Percentiles rank a stretch among this genome's conserved stretches.
Conservation (phyloP, 2,329 filamentous ascomycete species). For the Colletotrichum sp. region DNA sequence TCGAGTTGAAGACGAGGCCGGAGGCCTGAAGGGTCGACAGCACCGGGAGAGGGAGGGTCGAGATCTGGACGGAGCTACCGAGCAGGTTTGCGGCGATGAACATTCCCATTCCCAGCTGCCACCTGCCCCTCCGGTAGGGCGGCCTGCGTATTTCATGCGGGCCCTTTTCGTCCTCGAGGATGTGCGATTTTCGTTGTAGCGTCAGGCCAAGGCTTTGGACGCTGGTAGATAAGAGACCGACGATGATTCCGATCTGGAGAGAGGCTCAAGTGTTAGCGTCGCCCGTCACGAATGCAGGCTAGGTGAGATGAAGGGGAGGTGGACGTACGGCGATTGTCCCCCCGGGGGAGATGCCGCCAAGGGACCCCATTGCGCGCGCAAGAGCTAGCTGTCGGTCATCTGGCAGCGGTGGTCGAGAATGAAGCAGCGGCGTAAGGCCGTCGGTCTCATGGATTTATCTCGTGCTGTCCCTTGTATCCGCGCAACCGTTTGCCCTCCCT, state of each 20-base stretch:
- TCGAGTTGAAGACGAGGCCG: constrained; percentile 96
- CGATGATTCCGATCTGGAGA: constrained; percentile 83
- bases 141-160: constrained; percentile 80
- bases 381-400: constrained; percentile 49
- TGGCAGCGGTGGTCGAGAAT: constrained; percentile 35
- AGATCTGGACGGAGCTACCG: constrained; percentile 96
- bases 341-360: constrained; percentile 78
- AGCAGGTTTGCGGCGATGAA: constrained; percentile 94
- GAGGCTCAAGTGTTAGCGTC: constrained; percentile 9
- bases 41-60: constrained; percentile 90
- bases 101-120: constrained; percentile 98
- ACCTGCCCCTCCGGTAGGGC: constrained; percentile 87
- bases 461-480: background rate
- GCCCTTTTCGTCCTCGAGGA: constrained; percentile 94
- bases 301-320: background rate
- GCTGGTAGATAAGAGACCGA: constrained; percentile 91
- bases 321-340: constrained; percentile 75
- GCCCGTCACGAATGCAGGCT: background rate
- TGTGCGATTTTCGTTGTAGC: constrained; percentile 95
- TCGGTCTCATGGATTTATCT: constrained; percentile 11
- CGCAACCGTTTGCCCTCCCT: background rate
- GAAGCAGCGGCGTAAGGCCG: constrained; percentile 15
- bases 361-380: constrained; percentile 67
- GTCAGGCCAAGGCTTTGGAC: constrained; percentile 95
- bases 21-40: constrained; percentile 95